Evolutionary conservation across 2,329 filamentous ascomycete species (phyloP).

Genomic region (Thyridium curvatum): DNA sequence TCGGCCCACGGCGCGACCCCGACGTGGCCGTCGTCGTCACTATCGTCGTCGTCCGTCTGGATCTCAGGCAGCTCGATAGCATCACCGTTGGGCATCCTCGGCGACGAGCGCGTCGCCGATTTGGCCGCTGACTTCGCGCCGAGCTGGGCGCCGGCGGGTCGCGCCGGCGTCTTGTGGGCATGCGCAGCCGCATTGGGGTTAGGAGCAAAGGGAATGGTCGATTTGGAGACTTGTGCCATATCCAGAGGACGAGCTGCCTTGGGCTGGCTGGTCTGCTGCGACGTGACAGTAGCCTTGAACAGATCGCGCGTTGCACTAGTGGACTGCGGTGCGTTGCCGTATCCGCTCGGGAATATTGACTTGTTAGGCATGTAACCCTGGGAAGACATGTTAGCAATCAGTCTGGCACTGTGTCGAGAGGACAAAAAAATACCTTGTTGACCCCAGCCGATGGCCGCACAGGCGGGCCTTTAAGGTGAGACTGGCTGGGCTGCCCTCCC

Average conservation of each 20-base stretch:
- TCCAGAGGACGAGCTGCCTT: conserved; percentile 67
- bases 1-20: conserved; percentile 78
- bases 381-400: conserved; percentile 23
- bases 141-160: conserved; percentile 36
- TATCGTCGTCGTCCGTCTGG: conserved; percentile 84
- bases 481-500: conserved; percentile 47
- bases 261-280: conserved; percentile 59
- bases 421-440: conserved; percentile 53
- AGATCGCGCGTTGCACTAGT: conserved; percentile 44
- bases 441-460: conserved; percentile 70
- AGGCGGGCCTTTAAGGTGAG: conserved; percentile 69
- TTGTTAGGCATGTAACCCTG: conserved; percentile 54
- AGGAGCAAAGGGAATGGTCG: conserved; percentile 83
- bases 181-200: conserved; percentile 48
- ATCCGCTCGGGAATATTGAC: conserved; percentile 54
- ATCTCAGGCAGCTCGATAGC: conserved; percentile 91
- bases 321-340: conserved; percentile 47
- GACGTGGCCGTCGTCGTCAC: conserved; percentile 45
- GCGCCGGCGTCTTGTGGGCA: conserved; percentile 62
- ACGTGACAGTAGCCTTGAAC: conserved; percentile 60
- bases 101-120: conserved; percentile 62
- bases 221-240: conserved; percentile 82
- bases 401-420: background rate
- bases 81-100: conserved; percentile 66
- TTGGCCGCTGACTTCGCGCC: conserved; percentile 53